phyloP scores from a whole-genome alignment of 2,329 filamentous ascomycete genomes.

The Aspergillus phoenicis region DNA sequence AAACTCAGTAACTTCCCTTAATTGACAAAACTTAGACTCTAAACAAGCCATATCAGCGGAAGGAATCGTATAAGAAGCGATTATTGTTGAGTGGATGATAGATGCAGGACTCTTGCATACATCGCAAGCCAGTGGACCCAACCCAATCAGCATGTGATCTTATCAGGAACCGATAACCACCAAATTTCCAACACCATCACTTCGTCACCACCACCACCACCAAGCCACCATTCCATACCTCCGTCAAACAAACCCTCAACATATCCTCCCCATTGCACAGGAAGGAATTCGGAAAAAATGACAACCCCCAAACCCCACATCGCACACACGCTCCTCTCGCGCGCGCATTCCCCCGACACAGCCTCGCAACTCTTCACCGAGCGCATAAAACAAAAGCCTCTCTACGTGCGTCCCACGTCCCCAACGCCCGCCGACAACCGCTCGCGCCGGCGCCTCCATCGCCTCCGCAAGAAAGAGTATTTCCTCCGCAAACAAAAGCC shows the following conservation, averaged over 20 bases:
- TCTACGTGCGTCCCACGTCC: constrained; percentile 76
- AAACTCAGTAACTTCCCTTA: rapidly evolving
- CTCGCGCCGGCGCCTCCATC: constrained; percentile 55
- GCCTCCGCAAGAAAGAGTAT: constrained; percentile 51
- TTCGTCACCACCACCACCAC: background rate
- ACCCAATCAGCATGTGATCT: constrained; percentile 7
- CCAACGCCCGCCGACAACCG: constrained; percentile 61
- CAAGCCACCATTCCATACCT: background rate
- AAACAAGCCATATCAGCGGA: too few relatives aligned
- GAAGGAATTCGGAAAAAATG: constrained; percentile 13
- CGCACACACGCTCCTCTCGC: constrained; percentile 68
- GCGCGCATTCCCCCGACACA: constrained; percentile 76
- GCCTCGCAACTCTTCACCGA: constrained; percentile 74
- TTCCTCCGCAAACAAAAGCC: constrained; percentile 56
- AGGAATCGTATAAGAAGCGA: background rate
- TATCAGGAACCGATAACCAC: constrained; percentile 4
- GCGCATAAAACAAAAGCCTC: constrained; percentile 78
- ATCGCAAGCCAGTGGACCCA: background rate
- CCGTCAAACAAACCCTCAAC: background rate
- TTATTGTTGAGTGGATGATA: background rate
- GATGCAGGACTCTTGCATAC: background rate
- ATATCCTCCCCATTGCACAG: too few relatives aligned
- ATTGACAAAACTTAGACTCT: too few relatives aligned
- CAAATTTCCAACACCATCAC: background rate
- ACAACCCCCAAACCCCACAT: constrained; percentile 40